Percentiles rank a stretch among this genome's conserved stretches.
phyloP scores from a whole-genome alignment of 1,284 basidiomycete genomes.

The Cystobasidium slooffiae region DNA sequence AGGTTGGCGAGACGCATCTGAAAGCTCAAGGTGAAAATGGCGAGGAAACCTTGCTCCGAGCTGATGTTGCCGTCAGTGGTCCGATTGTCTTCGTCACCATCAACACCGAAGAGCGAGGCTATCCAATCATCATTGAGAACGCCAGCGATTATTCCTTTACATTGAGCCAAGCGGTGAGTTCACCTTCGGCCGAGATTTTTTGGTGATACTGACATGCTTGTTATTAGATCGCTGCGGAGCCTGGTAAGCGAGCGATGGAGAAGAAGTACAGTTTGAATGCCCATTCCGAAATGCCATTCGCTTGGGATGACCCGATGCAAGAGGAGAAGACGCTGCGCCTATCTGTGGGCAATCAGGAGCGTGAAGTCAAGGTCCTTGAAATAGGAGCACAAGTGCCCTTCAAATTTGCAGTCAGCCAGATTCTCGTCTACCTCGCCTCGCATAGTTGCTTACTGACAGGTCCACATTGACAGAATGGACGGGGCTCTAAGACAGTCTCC shows the following conservation, averaged over 20 bases:
- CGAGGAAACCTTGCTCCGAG: conserved; percentile 70
- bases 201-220: neutral
- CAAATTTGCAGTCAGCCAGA: conserved; percentile 64
- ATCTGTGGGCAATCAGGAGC: conserved; percentile 67
- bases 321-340: conserved; percentile 80
- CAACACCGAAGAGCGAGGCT: conserved; percentile 69
- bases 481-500: conserved; percentile 63
- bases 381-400: conserved; percentile 92
- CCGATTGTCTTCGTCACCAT: conserved; percentile 88
- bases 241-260: conserved; percentile 13
- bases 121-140: conserved; percentile 93
- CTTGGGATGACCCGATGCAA: conserved; percentile 93
- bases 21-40: conserved; percentile 63
- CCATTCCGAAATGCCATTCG: conserved; percentile 70
- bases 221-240: neutral
- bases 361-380: conserved; percentile 89
- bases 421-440: too few relatives aligned
- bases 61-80: conserved; percentile 82
- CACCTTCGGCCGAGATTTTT: neutral
- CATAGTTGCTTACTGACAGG: neutral
- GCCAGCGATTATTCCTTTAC: conserved; percentile 74
- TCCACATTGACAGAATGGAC: conserved; percentile 23
- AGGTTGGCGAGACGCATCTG: conserved; percentile 84
- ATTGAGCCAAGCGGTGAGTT: conserved; percentile 74
- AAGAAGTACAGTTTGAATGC: conserved; percentile 64